Evolutionary conservation across 257 asterid species (phyloP).

Genomic region (Oldenlandia corymbosa): DNA sequence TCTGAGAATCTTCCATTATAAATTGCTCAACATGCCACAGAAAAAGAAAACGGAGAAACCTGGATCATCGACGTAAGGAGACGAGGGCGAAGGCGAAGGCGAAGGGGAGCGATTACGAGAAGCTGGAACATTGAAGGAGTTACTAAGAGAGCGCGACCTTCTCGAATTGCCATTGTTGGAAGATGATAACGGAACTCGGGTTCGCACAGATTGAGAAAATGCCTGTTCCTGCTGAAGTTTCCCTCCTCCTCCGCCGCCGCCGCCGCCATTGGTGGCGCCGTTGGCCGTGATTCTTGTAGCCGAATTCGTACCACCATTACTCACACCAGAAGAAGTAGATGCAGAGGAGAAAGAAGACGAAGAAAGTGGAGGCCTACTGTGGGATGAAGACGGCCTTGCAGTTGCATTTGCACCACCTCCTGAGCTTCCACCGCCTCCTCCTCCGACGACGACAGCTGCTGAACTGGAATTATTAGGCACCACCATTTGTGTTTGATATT

Average conservation of each 20-base stretch:
- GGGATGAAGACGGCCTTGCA: constrained; percentile 33
- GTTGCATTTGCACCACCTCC: neutral
- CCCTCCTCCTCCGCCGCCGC: constrained; percentile 7
- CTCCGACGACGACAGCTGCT: neutral
- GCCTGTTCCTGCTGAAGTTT: constrained; percentile 22
- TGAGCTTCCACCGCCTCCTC: neutral
- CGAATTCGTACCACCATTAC: constrained; percentile 11
- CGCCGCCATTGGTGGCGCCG: neutral
- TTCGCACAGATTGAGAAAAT: constrained; percentile 29
- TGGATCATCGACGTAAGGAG: constrained; percentile 24
- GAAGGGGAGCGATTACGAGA: constrained; percentile 53
- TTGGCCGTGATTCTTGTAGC: constrained; percentile 22
- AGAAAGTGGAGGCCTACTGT: constrained; percentile 12
- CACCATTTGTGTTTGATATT: constrained; percentile 8
- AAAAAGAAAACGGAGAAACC: too few species aligned
- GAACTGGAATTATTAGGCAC: neutral
- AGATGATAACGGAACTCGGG: constrained; percentile 25
- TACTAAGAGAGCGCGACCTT: constrained; percentile 79
- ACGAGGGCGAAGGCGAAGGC: constrained; percentile 28
- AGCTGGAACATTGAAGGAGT: too few species aligned
- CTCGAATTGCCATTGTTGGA: constrained; percentile 33
- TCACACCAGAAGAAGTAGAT: neutral
- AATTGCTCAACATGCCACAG: too few species aligned
- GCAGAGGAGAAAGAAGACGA: constrained; percentile 11
- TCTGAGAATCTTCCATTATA: too few species aligned